These are phyloP conservation scores for Fusarium udum DNA, from an alignment of 2,329 filamentous ascomycete species.

Conservation along the genomic window DNA sequence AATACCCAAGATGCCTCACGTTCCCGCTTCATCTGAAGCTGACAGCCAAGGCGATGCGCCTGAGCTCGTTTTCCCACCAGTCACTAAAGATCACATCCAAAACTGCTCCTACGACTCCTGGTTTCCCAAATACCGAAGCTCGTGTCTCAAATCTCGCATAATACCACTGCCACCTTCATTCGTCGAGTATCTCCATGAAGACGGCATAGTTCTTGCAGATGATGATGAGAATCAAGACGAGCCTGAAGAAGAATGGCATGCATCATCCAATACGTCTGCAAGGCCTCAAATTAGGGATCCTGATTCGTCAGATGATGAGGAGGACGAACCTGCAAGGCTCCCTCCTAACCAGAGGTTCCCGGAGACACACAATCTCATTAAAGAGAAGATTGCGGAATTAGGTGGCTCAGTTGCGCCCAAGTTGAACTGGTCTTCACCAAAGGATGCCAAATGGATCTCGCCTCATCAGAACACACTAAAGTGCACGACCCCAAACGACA, in stretches of 20 bases:
- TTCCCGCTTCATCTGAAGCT: constrained; percentile 35
- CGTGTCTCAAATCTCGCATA: constrained; percentile 86
- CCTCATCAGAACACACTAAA: constrained; percentile 88
- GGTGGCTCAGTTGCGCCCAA: constrained; percentile 91
- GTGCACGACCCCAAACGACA: constrained; percentile 86
- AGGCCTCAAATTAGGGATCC: constrained; percentile 53
- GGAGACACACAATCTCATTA: constrained; percentile 80
- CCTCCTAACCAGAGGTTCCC: constrained; percentile 69
- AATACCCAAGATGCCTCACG: constrained; percentile 47
- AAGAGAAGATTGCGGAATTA: constrained; percentile 79
- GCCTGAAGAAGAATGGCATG: constrained; percentile 63
- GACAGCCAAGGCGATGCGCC: constrained; percentile 25
- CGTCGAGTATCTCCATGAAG: constrained; percentile 86
- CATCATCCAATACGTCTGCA: constrained; percentile 44
- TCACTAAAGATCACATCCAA: constrained; percentile 86
- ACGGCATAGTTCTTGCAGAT: constrained; percentile 88
- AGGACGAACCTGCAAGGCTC: constrained; percentile 51
- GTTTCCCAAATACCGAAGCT: constrained; percentile 84
- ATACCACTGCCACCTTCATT: constrained; percentile 81
- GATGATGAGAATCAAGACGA: constrained; percentile 66
- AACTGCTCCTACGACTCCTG: constrained; percentile 95
- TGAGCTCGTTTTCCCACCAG: constrained; percentile 77
- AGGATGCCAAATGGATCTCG: constrained; percentile 94
- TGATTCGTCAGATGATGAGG: constrained; percentile 58
- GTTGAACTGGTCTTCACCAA: constrained; percentile 96